phyloP scores from a whole-genome alignment of 1,284 basidiomycete species.

The Coniophora puteana region DNA sequence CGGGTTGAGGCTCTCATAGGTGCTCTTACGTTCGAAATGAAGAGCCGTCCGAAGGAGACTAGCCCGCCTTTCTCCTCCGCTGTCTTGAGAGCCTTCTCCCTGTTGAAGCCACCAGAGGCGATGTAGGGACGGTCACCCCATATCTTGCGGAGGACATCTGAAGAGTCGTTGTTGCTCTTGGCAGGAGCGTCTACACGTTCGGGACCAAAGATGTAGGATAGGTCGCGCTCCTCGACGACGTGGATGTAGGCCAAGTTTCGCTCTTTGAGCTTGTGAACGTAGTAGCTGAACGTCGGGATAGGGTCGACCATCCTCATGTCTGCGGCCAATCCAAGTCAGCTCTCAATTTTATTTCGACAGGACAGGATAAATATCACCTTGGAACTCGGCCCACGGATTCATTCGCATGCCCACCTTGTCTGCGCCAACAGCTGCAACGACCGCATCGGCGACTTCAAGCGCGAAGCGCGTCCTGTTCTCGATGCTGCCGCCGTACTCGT shows the following conservation, averaged over 20 bases:
- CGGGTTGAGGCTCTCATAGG: too few relatives aligned
- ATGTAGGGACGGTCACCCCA: constrained; percentile 24
- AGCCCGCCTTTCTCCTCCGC: constrained; percentile 23
- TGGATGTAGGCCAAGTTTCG: constrained; percentile 48
- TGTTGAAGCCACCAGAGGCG: constrained; percentile 30
- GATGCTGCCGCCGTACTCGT: constrained; percentile 44
- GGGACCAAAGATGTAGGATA: constrained; percentile 4
- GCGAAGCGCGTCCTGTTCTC: constrained; percentile 43
- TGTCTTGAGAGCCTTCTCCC: not conserved
- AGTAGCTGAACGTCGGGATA: constrained; percentile 27
- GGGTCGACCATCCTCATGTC: constrained; percentile 35
- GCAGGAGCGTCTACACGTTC: too few relatives aligned
- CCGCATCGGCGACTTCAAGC: constrained; percentile 36
- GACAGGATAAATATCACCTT: constrained; percentile 24
- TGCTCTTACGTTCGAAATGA: constrained; percentile 34
- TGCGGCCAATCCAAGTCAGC: constrained; percentile 9
- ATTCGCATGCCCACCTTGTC: constrained; percentile 46
- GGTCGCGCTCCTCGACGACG: constrained; percentile 34
- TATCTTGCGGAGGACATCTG: constrained; percentile 19
- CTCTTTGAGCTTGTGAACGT: constrained; percentile 20
- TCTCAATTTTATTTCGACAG: too few relatives aligned
- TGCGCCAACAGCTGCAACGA: constrained; percentile 33
- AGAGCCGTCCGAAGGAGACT: constrained; percentile 39
- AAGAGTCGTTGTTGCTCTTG: constrained; percentile 9
- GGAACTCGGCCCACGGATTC: constrained; percentile 45